Base-by-base conservation (phyloP, 352 stramenopile genomes). In the Pythium periplocum region DNA sequence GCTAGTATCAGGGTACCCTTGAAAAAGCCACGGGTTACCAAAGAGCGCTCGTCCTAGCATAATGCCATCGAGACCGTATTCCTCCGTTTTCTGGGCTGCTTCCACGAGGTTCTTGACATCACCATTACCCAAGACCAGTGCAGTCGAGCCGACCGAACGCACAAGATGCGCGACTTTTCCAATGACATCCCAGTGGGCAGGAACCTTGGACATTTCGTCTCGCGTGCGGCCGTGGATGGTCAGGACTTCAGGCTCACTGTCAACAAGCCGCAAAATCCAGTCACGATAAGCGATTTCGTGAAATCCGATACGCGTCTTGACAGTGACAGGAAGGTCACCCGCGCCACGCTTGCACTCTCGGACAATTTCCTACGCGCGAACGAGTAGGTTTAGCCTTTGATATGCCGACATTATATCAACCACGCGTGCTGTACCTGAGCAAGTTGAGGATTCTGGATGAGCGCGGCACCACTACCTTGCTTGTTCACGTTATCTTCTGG, bases 221-320 rank as follows among this genome's bases (percentile, higher is more conserved):
- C 80, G 76, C 3, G 78, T 93, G 30, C 83, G 68, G 8, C 80
- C 83, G 57, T 91, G 83, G 48, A 93, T 73, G 41, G 80, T 93
- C 30, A 93, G 63, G 38, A 86, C 83, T 41, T 87, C 80, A 3
- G 75, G 72, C 33, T 88, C 76, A 0, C 71, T 86, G n/a, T 65
- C 72, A 7, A 93, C 44, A n/a, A 93, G 58, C 40, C 71, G 62
- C 45, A 82, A 48, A 41, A 93, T 64, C 83, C 83, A 93, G 68
- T 91, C 78, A 31, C 73, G 63, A 64, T 89, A 91, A 44, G 87
- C 80, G 53, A 93, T 89, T 34, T 71, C 40, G 58, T 86, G 60
- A 60, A 91, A 89, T 7, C 83, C 83, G 37, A 93, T 86, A 34
- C 83, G 83, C 5, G 83, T 93, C 62, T 93, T 93, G 40, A 93